These are phyloP conservation scores for Triangularia setosa DNA, from an alignment of 2,329 filamentous ascomycete genomes.

Conservation along the genomic window DNA sequence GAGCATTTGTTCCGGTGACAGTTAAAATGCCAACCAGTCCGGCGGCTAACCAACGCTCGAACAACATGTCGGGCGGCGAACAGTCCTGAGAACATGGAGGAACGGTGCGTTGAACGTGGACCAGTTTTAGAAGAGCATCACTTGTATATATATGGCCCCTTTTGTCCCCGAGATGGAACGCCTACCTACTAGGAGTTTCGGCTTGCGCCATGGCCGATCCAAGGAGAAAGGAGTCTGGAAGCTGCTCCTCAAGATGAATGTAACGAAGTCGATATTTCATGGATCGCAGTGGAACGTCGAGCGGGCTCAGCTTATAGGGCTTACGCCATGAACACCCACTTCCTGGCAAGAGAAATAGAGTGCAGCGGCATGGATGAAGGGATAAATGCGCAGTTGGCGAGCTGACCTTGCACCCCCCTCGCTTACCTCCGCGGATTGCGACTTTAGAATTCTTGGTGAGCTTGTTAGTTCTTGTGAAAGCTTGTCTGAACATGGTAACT, in stretches of 20 bases:
- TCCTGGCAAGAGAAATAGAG: slow-evolving; percentile 20
- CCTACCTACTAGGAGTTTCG: neutral
- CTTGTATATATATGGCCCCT: slow-evolving; percentile 7
- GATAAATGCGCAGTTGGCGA: slow-evolving; percentile 23
- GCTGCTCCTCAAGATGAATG: neutral
- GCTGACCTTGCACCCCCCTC: slow-evolving; percentile 4
- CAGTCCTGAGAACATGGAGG: neutral
- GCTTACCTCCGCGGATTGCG: slow-evolving; percentile 7
- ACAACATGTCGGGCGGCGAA: slow-evolving; percentile 18
- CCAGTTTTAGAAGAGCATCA: neutral
- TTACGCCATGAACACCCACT: slow-evolving; percentile 21
- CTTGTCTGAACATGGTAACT: neutral
- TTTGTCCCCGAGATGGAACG: neutral
- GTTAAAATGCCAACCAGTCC: slow-evolving; percentile 22
- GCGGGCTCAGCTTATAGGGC: slow-evolving; percentile 21
- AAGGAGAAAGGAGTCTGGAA: neutral
- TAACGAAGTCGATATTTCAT: neutral
- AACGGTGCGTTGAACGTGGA: neutral
- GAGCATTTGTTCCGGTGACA: slow-evolving; percentile 18
- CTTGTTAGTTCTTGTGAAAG: slow-evolving; percentile 3
- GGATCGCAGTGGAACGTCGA: slow-evolving; percentile 13
- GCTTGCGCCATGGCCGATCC: neutral
- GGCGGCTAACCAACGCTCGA: slow-evolving; percentile 20
- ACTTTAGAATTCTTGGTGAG: neutral
- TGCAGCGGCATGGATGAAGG: slow-evolving; percentile 24